Base-by-base conservation (phyloP, 371 early-diverging fungal species). In the Gilbertella persicaria region DNA sequence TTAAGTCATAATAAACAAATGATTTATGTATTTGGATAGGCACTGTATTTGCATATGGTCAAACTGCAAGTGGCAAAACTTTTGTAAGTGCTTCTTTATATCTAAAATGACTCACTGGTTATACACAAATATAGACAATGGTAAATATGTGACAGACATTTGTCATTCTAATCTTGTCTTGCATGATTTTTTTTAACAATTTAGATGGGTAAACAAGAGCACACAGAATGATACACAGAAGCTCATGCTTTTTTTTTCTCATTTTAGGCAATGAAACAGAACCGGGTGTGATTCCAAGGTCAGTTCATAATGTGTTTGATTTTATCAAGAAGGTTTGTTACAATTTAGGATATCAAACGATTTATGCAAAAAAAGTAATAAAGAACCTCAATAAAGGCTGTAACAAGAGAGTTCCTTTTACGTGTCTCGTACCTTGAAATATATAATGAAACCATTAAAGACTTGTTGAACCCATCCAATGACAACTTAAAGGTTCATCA, bases 21-120 rank as follows among this genome's bases (percentile, higher is more conserved):
- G 3, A 19, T 57, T 35, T 36, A 43, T 6, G n/a, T n/a, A 16
- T 36, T 8, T 41, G 23, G 17, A 24, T 49, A 66, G 91, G 90
- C 24, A 91, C 92, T 19, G 86, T 93, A 17, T 94, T 94, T 79
- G 95, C 95, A 3, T 96, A 95, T 63, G 97, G 97, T n/a, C 97
- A 97, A 69, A 99, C 99, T 17, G 90, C 94, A 0, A 90, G 91
- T 43, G 99, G 99, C 36, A 99, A 99, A 70, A 98, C 99, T 23
- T 88, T 72, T 72, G 84, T 81, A 79, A 59, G 75, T 51, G n/a
- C 37, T 53, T 37, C 23, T 36, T 29, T 23, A 13, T 30, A 16
- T 39, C 35, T 36, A n/a, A n/a, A n/a, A n/a, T n/a, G n/a, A n/a
- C n/a, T n/a, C n/a, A n/a, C n/a, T n/a, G n/a, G n/a, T n/a, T n/a